Conservation (phyloP, 73 alveolate species). For the Tetrahymena elliotti region DNA sequence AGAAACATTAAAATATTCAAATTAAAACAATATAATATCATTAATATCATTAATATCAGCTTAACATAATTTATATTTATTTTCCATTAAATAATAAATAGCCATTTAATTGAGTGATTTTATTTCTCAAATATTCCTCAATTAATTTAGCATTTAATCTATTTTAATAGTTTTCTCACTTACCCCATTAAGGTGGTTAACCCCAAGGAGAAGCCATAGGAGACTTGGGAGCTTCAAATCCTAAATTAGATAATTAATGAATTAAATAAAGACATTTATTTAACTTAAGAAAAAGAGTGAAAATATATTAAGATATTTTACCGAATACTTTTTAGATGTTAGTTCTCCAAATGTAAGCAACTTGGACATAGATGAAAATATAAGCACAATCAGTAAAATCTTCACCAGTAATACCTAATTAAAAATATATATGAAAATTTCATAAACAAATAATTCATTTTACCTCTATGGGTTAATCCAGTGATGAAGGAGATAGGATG, state of each 20-base stretch:
- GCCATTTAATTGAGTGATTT: neutral
- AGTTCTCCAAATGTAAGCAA: constrained; percentile 71
- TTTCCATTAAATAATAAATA: neutral
- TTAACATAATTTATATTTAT: too few species aligned
- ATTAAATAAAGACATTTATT: too few species aligned
- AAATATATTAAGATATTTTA: neutral
- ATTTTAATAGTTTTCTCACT: neutral
- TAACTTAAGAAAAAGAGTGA: neutral
- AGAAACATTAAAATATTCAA: neutral
- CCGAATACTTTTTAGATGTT: constrained; percentile 81
- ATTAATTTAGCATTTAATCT: neutral
- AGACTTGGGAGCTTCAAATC: constrained; percentile 42
- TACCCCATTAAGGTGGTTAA: constrained; percentile 18
- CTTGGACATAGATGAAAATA: constrained; percentile 76
- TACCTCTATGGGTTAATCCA: constrained; percentile 77
- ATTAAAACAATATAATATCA: neutral
- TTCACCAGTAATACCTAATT: constrained; percentile 55
- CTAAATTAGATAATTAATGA: neutral
- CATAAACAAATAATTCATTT: neutral
- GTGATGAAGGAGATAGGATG: constrained; percentile 73
- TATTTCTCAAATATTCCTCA: neutral
- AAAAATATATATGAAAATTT: neutral
- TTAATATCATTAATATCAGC: neutral
- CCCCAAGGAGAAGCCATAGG: constrained; percentile 44
- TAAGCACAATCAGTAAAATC: constrained; percentile 92